Base-by-base conservation (phyloP, 805 yeast genomes). In the Starmera caribaea region DNA sequence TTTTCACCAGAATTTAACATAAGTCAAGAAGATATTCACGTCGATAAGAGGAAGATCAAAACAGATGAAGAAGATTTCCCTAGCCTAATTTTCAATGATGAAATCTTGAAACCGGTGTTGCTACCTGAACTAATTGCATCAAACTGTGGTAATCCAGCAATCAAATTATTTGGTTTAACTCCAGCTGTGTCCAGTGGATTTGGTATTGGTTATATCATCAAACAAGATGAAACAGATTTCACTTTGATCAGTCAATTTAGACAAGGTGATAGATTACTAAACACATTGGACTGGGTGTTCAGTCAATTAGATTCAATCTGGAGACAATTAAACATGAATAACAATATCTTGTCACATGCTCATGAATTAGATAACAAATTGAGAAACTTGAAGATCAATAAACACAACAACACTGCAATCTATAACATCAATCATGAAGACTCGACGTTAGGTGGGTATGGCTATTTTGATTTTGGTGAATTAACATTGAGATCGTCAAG, bases 71-170 rank as follows among this genome's bases (percentile, higher is more conserved):
- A 21, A 21, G 24, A 21, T 21, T 21, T 63, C 8, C 74, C 77
- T 2, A 63, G 69, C 0, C 57, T 69, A 34, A 47, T 74, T 8
- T 74, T 74, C 24, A 21, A 21, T 50, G 73, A 73, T 45, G 56
- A 59, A 35, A 38, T 58, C 12, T 45, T 64, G 7, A 45, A 44
- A 7, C 68, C 68, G 26, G 49, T 66, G 30, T 64, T 62, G 33
- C 59, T 59, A 8, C 70, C 71, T 3, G 72, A 67, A 40, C 49
- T 68, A 39, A 50, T 66, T 34, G 68, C 86, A 3, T 76, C 88
- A 28, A 88, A 88, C 59, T 88, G 97, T 64, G 97, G 97, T 16
- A 88, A 87, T 57, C 88, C 95, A 10, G 86, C 96, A 1, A 72
- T 88, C 52, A 79, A 80, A 39, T 65, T 84, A 29, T 88, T 88